These are phyloP conservation scores for Nephelium lappaceum DNA, from an alignment of 345 rosid genomes.

Conservation along the genomic window DNA sequence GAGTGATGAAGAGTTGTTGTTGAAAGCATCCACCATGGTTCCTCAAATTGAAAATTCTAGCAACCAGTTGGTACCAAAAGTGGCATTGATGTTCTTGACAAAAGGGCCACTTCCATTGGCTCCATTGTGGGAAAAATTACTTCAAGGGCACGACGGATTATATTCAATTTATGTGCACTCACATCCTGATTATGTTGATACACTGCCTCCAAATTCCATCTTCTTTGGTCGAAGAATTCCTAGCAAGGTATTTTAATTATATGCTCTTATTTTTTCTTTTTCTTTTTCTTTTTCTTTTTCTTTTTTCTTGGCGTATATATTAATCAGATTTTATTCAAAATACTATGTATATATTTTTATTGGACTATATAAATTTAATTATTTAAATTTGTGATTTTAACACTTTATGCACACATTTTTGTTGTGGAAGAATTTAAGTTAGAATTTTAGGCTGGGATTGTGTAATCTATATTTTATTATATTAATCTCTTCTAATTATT, in stretches of 20 bases:
- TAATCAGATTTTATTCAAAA: too few relatives aligned
- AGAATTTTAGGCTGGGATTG: too few relatives aligned
- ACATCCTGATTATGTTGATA: slow-evolving; percentile 54
- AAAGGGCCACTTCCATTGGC: slow-evolving; percentile 62
- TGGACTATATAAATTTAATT: too few relatives aligned
- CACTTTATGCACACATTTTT: too few relatives aligned
- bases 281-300: background rate
- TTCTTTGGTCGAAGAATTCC: slow-evolving; percentile 69
- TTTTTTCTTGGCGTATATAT: background rate
- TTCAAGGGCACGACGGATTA: slow-evolving; percentile 58
- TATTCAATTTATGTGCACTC: slow-evolving; percentile 78
- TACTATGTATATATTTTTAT: too few relatives aligned
- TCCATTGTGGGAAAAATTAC: slow-evolving; percentile 76
- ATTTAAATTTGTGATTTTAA: too few relatives aligned
- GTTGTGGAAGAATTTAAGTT: too few relatives aligned
- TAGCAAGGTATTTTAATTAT: slow-evolving; percentile 66
- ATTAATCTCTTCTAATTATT: too few relatives aligned
- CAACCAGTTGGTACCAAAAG: slow-evolving; percentile 39
- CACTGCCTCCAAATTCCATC: slow-evolving; percentile 44
- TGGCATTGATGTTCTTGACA: slow-evolving; percentile 83
- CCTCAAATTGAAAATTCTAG: slow-evolving; percentile 10
- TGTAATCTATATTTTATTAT: too few relatives aligned
- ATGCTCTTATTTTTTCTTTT: too few relatives aligned
- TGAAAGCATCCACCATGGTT: slow-evolving; percentile 46
- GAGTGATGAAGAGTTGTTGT: slow-evolving; percentile 62